Evolutionary conservation across 371 early-diverging fungal species (phyloP), one percentile per base, ranked within the genome.

Genomic region (Rhizopus arrhizus): DNA sequence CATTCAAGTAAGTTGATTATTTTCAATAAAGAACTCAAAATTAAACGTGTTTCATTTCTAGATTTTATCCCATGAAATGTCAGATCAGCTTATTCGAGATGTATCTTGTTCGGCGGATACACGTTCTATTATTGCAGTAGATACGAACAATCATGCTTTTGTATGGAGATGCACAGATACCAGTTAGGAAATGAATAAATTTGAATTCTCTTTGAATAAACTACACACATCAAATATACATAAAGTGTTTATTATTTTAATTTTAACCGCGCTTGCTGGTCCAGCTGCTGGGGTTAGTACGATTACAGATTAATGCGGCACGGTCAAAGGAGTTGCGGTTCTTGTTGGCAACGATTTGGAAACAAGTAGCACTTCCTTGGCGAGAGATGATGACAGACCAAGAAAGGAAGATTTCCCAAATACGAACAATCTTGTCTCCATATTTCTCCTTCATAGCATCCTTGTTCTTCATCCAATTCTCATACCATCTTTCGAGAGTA

Each of bases 371-470:
- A 65, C 89, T 85, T 11, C 97, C 97, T 82, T 98, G 98, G 67
- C 96, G 89, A 40, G 96, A 88, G 61, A 94, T 84, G 69, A 97
- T 95, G 65, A 89, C 85, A 46, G 95, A 94, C 94, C 95, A 98
- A 54, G 95, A 91, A 64, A 98, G 89, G 91, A 97, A 98, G 77
- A 96, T 83, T 84, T 95, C 92, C 94, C 94, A 94, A 66, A 90
- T 74, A 62, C 91, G 88, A 73, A 84, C 77, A 56, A 94, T 87
- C 58, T 87, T 82, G 71, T 91, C 90, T 52, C 96, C 97, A 62
- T 97, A 97, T 64, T 86, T 89, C 58, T 74, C 85, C 50, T 82
- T 81, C 63, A 97, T 88, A 61, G 80, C 60, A 16, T 90, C 95
- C 83, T 89, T 88, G 88, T 95, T 96, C 69, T 86, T 76, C 86